Conservation (phyloP, 352 stramenopile genomes). For the Phytophthora sp. region DNA sequence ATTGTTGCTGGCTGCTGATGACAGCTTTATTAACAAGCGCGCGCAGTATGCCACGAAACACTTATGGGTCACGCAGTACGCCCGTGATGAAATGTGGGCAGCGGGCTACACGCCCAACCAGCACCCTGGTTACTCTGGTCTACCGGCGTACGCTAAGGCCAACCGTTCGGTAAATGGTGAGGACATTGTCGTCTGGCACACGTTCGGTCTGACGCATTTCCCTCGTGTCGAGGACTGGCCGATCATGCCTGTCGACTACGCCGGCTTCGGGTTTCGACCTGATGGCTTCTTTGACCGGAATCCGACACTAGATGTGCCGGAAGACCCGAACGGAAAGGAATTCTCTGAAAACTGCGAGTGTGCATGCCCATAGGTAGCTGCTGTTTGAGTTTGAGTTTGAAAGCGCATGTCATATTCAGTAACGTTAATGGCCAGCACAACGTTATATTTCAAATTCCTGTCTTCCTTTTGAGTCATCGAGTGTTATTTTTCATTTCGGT, state of each 20-base stretch:
- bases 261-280: constrained; percentile 71
- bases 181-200: constrained; percentile 80
- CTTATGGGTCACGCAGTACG: constrained; percentile 77
- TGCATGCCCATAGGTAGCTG: constrained; percentile 1
- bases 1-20: constrained; percentile 54
- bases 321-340: constrained; percentile 46
- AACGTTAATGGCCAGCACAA: constrained; percentile 8
- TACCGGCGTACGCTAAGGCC: constrained; percentile 58
- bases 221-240: constrained; percentile 75
- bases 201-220: constrained; percentile 77
- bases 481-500: background rate
- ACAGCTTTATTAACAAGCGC: constrained; percentile 56
- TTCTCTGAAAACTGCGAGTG: constrained; percentile 41
- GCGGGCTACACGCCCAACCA: constrained; percentile 77
- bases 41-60: constrained; percentile 67
- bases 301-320: constrained; percentile 53
- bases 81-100: constrained; percentile 65
- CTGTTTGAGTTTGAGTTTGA: background rate
- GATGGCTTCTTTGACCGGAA: constrained; percentile 74
- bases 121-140: constrained; percentile 46
- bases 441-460: background rate
- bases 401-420: constrained; percentile 11
- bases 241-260: constrained; percentile 79
- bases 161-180: constrained; percentile 64
- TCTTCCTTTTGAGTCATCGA: background rate